Conservation (phyloP, 805 yeast species). For the Zygosaccharomyces bisporus region DNA sequence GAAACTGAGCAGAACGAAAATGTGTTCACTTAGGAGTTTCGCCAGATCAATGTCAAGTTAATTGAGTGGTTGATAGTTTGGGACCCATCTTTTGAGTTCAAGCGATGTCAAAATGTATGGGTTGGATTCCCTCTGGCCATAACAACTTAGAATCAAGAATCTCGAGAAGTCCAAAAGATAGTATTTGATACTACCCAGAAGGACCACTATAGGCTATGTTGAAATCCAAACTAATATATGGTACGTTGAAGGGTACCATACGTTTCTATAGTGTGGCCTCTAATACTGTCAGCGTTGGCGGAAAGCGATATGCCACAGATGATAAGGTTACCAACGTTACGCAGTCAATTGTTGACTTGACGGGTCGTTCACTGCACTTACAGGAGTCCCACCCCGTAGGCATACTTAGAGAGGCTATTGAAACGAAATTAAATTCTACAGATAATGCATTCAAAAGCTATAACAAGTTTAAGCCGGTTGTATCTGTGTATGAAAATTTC, state of each 20-base stretch:
- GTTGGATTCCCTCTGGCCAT: neutral
- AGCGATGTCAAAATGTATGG: neutral
- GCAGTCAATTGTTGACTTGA: constrained; percentile 60
- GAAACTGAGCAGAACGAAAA: neutral
- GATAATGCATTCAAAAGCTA: constrained; percentile 64
- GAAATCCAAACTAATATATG: neutral
- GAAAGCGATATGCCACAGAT: constrained; percentile 55
- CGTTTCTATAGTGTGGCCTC: neutral
- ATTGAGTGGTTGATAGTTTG: neutral
- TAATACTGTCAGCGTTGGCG: constrained; percentile 37
- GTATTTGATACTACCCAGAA: neutral
- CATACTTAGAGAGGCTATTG: constrained; percentile 71
- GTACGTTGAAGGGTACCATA: constrained; percentile 3
- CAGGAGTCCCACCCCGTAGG: constrained; percentile 85
- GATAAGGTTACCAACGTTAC: constrained; percentile 80
- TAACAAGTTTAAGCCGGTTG: constrained; percentile 79
- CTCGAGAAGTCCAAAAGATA: neutral
- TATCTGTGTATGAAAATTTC: constrained; percentile 77
- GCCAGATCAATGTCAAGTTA: no score
- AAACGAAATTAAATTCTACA: constrained; percentile 55
- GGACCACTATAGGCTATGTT: neutral
- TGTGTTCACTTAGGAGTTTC: no score
- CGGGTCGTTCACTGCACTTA: constrained; percentile 70
- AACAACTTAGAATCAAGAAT: neutral
- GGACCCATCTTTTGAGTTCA: neutral